Evolutionary conservation across 1,139 yeast genomes (phyloP).

Genomic region (Saccharomyces hybrid): DNA sequence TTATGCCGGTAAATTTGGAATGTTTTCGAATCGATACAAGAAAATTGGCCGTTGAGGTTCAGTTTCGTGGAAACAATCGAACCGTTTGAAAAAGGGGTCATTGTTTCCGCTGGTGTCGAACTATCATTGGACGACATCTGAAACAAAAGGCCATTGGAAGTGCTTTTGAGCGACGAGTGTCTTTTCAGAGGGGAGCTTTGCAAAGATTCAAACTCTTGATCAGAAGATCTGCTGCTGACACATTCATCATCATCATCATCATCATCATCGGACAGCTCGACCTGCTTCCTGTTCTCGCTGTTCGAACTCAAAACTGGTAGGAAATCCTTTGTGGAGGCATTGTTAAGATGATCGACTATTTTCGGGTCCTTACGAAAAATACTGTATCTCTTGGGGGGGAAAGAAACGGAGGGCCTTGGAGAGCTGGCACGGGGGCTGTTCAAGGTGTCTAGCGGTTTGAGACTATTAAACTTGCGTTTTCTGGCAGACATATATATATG

Average conservation of each 20-base stretch:
- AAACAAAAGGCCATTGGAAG: neutral
- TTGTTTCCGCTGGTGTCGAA: neutral
- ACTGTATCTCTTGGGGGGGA: conserved; percentile 9
- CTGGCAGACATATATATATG: neutral
- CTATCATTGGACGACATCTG: neutral
- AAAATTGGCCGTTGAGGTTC: neutral
- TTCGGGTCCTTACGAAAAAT: conserved; percentile 8
- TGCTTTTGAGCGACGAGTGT: neutral
- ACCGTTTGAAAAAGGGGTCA: neutral
- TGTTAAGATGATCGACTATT: conserved; percentile 9
- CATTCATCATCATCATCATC: neutral
- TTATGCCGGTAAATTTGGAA: neutral
- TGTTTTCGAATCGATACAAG: neutral
- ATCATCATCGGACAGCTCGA: neutral
- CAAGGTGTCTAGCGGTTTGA: neutral
- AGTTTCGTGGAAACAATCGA: neutral
- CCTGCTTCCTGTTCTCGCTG: neutral
- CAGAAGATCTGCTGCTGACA: neutral
- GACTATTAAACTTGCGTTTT: neutral
- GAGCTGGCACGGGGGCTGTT: neutral
- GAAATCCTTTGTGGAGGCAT: conserved; percentile 8
- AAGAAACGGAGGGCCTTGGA: neutral
- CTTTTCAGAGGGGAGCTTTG: neutral
- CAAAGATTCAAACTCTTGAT: neutral
- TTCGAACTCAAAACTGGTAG: conserved; percentile 1